Percentiles rank a stretch among this genome's conserved stretches.
These are phyloP conservation scores for Fusarium chuoi DNA, from an alignment of 2,329 filamentous ascomycete genomes.

Conservation along the genomic window DNA sequence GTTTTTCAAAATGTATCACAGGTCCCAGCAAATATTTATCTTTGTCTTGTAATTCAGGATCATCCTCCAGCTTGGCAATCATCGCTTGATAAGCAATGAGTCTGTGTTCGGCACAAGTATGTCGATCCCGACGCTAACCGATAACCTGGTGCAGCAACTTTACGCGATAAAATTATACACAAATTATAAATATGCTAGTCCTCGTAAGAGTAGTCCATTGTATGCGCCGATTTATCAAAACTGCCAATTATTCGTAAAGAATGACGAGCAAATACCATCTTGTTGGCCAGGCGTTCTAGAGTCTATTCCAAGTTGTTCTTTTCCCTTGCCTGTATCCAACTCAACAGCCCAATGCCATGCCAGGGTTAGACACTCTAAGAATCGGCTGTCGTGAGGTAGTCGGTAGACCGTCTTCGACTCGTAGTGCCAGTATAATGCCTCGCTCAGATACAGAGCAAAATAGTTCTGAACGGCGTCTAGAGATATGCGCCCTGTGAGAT, in stretches of 20 bases:
- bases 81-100: background rate
- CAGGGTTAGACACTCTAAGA: rapidly evolving
- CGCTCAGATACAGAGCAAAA: background rate
- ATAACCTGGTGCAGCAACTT: rapidly evolving
- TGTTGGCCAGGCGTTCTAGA: rapidly evolving
- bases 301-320: no score
- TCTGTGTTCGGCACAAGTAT: rapidly evolving
- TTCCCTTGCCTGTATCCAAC: no score
- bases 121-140: background rate
- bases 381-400: rapidly evolving
- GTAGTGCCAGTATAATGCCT: background rate
- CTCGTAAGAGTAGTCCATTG: rapidly evolving
- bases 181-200: rapidly evolving
- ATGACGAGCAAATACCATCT: rapidly evolving
- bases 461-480: rapidly evolving
- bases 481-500: background rate
- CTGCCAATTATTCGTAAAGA: rapidly evolving
- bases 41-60: no score
- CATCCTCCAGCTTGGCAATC: background rate
- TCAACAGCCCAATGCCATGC: background rate
- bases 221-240: rapidly evolving
- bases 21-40: no score
- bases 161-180: rapidly evolving
- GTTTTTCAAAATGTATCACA: no score
- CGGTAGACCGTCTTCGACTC: rapidly evolving